phyloP scores from a whole-genome alignment of 352 stramenopile genomes.

The Globisporangium cystogenes region DNA sequence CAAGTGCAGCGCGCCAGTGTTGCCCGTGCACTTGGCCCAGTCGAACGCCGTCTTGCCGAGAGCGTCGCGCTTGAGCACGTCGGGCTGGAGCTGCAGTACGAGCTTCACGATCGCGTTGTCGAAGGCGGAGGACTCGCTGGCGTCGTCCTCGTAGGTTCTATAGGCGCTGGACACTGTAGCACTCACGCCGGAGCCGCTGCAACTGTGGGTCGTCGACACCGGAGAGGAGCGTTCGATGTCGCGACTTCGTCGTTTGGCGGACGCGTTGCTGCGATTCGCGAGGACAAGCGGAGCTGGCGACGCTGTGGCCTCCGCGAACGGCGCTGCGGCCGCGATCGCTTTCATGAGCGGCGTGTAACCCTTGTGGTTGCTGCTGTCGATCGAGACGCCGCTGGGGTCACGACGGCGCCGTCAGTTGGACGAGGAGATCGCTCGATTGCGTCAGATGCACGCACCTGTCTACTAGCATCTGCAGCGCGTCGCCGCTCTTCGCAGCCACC shows the following conservation, averaged over 20 bases:
- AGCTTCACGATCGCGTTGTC: slow-evolving; percentile 44
- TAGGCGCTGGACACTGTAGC: slow-evolving; percentile 1
- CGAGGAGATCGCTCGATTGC: background rate
- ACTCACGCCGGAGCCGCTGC: background rate
- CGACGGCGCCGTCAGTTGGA: background rate
- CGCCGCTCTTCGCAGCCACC: slow-evolving; percentile 33
- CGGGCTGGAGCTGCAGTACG: slow-evolving; percentile 34
- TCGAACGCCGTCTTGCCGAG: slow-evolving; percentile 57
- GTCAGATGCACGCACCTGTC: slow-evolving; percentile 26
- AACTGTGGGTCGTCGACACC: too few species aligned
- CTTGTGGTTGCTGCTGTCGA: slow-evolving; percentile 40
- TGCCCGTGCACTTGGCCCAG: slow-evolving; percentile 53
- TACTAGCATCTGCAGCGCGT: slow-evolving; percentile 38
- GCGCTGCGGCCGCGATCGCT: slow-evolving; percentile 41
- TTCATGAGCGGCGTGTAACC: slow-evolving; percentile 78
- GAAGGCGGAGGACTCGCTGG: slow-evolving; percentile 15
- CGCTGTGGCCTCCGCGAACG: slow-evolving; percentile 12
- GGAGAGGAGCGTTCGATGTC: background rate
- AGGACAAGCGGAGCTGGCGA: background rate
- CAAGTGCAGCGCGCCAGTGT: slow-evolving; percentile 23
- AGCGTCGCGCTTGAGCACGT: slow-evolving; percentile 34
- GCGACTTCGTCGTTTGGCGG: background rate
- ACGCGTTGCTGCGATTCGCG: background rate
- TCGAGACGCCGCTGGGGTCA: slow-evolving; percentile 38
- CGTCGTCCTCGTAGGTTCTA: slow-evolving; percentile 1